Base-by-base conservation (phyloP, 2,329 filamentous ascomycete genomes). In the Ophiostoma pallidulum region DNA sequence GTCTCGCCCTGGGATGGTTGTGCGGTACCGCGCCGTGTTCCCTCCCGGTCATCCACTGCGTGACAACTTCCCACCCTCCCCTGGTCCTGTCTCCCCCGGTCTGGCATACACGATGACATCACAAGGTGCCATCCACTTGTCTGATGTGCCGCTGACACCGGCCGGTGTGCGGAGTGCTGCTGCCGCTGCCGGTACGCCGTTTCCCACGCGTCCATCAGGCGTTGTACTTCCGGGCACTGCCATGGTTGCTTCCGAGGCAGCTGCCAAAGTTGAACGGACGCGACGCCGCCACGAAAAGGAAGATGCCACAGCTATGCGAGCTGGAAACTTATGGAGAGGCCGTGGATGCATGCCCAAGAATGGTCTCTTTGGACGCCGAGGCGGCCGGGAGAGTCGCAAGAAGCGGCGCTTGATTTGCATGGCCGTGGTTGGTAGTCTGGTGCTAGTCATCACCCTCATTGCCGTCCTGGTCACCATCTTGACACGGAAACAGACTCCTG, bases 291-390 rank as follows among this genome's bases (percentile, higher is more conserved):
- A 75, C 49, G 81, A 86, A 59, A 83, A 82, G 51, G 81, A 86
- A 61, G 82, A 86, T 35, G 70, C 69, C 3, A 56, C 74, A 16
- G 78, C 75, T 1, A 71, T 69, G 41, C 78, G 73, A 53, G 60
- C 70, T 1, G 80, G 80, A 2, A 74, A 77, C 4, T 69, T 78
- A 36, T 86, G 82, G 80, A 75, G 77, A 57, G 81, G 81, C 2
- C 73, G 82, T 41, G 77, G 75, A 9, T 84, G 77, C 51, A 68
- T 86, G 31, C 73, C 78, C 0, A 67, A 72, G 14, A 72, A 67
- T n/a, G 80, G 81, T 2, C 85, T 80, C 60, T 81, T 80, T 59
- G 81, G 82, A 1, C 71, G 79, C 18, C 66, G 67, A 3, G 80
- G 80, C 1, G 81, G 82, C 1, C 73, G 75, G 1, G 82, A 85